phyloP scores from a whole-genome alignment of 73 alveolate genomes.

The Symbiodinium pilosum region DNA sequence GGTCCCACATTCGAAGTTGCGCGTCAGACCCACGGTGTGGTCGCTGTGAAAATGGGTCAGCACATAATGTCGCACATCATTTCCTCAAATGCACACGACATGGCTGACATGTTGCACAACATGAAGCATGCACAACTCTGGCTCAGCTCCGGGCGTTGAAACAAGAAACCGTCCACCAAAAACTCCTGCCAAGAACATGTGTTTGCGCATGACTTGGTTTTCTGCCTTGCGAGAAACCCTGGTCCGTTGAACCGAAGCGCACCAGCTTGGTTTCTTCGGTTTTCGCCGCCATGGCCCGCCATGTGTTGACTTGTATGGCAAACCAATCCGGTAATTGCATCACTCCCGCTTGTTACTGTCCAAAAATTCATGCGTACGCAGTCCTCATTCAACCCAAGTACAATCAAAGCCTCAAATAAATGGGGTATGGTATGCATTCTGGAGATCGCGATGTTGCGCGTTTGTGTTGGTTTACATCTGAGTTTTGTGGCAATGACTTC shows the following conservation, averaged over 20 bases:
- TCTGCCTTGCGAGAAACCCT: neutral
- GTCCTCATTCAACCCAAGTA: too few relatives aligned
- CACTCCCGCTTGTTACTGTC: too few relatives aligned
- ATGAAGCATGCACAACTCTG: neutral
- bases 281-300: conserved; percentile 56
- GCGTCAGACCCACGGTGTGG: conserved; percentile 76
- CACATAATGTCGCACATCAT: conserved; percentile 57
- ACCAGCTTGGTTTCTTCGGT: conserved; percentile 52
- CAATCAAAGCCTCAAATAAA: too few relatives aligned
- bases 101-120: neutral
- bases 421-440: too few relatives aligned
- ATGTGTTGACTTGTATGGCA: neutral
- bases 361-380: too few relatives aligned
- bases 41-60: conserved; percentile 89
- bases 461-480: too few relatives aligned
- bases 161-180: conserved; percentile 64
- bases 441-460: too few relatives aligned
- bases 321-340: too few relatives aligned
- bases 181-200: neutral
- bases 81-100: neutral
- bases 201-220: neutral
- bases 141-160: conserved; percentile 42
- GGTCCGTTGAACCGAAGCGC: conserved; percentile 16
- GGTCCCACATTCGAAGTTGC: conserved; percentile 31
- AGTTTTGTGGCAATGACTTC: too few relatives aligned